Evolutionary conservation across 139 green algal species (phyloP).

Genomic region (Mesotaenium endlicherianum): DNA sequence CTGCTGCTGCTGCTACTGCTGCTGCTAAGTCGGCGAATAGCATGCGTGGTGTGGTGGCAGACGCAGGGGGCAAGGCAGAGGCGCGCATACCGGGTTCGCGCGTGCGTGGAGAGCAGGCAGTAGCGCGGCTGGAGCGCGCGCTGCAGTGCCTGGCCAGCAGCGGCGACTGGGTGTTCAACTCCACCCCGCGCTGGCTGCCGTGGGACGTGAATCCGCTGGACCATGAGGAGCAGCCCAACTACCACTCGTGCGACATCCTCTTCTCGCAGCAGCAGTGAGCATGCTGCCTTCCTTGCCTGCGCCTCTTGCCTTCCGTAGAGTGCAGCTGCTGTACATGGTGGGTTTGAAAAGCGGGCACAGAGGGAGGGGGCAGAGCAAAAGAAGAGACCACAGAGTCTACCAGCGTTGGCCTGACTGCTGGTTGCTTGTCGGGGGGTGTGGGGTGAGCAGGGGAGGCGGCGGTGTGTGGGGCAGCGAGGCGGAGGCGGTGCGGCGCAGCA

Average conservation of each 20-base stretch:
- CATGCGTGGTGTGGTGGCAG: not conserved
- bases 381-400: no score
- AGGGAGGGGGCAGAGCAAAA: no score
- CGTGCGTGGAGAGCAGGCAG: not conserved
- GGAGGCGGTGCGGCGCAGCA: not conserved
- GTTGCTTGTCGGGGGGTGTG: no score
- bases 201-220: conserved; percentile 16
- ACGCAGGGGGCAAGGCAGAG: not conserved
- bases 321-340: not conserved
- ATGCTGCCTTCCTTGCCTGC: not conserved
- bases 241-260: conserved; percentile 24
- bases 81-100: not conserved
- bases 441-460: no score
- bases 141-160: not conserved
- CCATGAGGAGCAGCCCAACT: conserved; percentile 3
- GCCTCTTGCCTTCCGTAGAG: not conserved
- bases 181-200: conserved; percentile 8
- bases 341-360: no score
- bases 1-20: not conserved
- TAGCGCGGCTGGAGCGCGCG: not conserved
- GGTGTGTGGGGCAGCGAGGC: not conserved
- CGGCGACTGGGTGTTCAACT: not conserved
- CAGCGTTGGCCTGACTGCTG: no score
- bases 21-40: not conserved
- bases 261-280: not conserved